phyloP scores from a whole-genome alignment of 768 basidiomycete genomes.

The Piloderma croceum region DNA sequence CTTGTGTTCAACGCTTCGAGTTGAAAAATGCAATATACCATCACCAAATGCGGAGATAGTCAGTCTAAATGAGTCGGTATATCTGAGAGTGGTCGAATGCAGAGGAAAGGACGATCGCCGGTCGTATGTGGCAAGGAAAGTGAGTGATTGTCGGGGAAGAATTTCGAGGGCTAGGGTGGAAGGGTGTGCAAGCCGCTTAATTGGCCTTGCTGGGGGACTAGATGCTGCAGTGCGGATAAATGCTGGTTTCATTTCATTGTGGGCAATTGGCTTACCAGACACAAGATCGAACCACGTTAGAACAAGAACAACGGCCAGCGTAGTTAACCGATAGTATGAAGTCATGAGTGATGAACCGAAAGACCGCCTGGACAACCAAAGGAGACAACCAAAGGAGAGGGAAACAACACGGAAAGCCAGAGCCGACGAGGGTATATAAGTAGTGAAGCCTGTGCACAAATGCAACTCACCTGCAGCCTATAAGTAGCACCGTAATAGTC shows the following conservation, averaged over 20 bases:
- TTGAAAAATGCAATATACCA: too few species aligned
- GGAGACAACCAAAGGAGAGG: too few species aligned
- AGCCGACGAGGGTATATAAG: too few species aligned
- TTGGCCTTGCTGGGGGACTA: conserved; percentile 40
- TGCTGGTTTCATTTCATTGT: neutral
- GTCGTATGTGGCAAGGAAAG: conserved; percentile 28
- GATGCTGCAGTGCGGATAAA: conserved; percentile 32
- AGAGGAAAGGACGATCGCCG: conserved; percentile 28
- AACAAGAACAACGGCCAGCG: conserved; percentile 44
- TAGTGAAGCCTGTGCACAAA: too few species aligned
- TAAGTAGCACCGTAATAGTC: too few species aligned
- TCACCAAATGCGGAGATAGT: conserved; percentile 59
- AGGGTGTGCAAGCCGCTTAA: conserved; percentile 48
- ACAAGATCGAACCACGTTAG: conserved; percentile 27
- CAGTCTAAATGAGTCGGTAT: conserved; percentile 68
- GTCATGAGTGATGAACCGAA: too few species aligned
- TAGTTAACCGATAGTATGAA: conserved; percentile 15
- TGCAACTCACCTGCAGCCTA: too few species aligned
- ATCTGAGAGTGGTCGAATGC: conserved; percentile 46
- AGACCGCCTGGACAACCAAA: too few species aligned
- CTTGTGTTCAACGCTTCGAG: too few species aligned
- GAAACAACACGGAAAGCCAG: too few species aligned
- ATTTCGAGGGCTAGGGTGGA: conserved; percentile 51
- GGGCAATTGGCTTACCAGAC: conserved; percentile 24
- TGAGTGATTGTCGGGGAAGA: conserved; percentile 36